Evolutionary conservation across 352 stramenopile species (phyloP).

Genomic region (Phytophthora foliorum): DNA sequence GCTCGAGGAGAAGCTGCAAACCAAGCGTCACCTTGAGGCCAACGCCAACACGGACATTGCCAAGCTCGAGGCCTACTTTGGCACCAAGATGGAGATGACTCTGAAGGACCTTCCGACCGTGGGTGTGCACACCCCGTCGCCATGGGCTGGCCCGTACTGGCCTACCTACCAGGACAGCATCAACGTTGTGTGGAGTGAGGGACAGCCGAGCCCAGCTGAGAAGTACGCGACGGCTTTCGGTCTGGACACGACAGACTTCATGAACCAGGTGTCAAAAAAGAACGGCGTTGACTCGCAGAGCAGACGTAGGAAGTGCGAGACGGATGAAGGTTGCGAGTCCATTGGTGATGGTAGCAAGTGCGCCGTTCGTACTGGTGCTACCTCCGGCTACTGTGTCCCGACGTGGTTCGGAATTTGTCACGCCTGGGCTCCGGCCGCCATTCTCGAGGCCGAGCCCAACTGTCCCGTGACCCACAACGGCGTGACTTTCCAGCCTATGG

Average conservation of each 20-base stretch:
- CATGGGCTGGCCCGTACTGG: slow-evolving; percentile 54
- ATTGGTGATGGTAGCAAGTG: slow-evolving; percentile 38
- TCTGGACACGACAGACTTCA: too few relatives aligned
- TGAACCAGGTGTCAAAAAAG: too few relatives aligned
- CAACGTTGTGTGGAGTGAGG: slow-evolving; percentile 53
- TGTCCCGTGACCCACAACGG: slow-evolving; percentile 45
- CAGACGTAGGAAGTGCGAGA: slow-evolving; percentile 33
- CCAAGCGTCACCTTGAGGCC: slow-evolving; percentile 30
- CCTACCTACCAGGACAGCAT: slow-evolving; percentile 70
- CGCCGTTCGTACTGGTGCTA: slow-evolving; percentile 32
- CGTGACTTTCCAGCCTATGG: slow-evolving; percentile 46
- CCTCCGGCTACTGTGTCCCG: slow-evolving; percentile 46
- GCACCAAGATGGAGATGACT: slow-evolving; percentile 34
- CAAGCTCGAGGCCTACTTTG: slow-evolving; percentile 32
- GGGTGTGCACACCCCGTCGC: slow-evolving; percentile 18
- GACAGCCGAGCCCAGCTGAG: slow-evolving; percentile 41
- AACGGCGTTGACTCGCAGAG: too few relatives aligned
- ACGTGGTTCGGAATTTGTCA: slow-evolving; percentile 54
- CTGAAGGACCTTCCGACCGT: slow-evolving; percentile 28
- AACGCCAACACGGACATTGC: slow-evolving; percentile 35
- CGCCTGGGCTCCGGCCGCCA: slow-evolving; percentile 43
- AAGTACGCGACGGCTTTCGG: too few relatives aligned
- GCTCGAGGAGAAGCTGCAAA: slow-evolving; percentile 18
- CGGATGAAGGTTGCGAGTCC: slow-evolving; percentile 34
- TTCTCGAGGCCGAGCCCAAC: slow-evolving; percentile 42